phyloP scores from a whole-genome alignment of 2,329 filamentous ascomycete species.

The Zasmidium citrigriseum region DNA sequence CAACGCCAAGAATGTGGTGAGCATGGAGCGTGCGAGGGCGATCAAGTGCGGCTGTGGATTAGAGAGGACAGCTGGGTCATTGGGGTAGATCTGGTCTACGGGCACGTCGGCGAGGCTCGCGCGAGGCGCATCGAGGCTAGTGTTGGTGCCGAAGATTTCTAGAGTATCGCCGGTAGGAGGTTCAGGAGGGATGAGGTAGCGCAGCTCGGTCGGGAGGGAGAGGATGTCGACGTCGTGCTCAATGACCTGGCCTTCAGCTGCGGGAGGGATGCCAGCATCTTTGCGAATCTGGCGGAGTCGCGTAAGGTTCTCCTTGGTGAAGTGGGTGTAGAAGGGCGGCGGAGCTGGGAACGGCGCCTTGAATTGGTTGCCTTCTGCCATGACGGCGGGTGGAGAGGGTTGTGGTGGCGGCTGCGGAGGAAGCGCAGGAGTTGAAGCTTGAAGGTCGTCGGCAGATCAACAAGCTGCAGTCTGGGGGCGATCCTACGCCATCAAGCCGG shows the following conservation, averaged over 20 bases:
- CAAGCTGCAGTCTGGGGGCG: too few relatives aligned
- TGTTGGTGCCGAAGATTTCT: constrained; percentile 70
- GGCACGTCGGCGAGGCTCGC: constrained; percentile 69
- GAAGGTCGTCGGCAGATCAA: too few relatives aligned
- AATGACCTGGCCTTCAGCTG: constrained; percentile 26
- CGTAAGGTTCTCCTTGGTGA: constrained; percentile 73
- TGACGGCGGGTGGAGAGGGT: background rate
- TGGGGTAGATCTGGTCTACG: constrained; percentile 69
- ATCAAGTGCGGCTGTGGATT: constrained; percentile 54
- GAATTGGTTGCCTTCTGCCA: background rate
- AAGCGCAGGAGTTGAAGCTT: background rate
- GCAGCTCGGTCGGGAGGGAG: constrained; percentile 69
- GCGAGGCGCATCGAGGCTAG: constrained; percentile 62
- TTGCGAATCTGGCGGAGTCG: constrained; percentile 47
- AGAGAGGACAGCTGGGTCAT: constrained; percentile 41
- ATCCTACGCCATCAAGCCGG: too few relatives aligned
- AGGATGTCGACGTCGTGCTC: constrained; percentile 33
- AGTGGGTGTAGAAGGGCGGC: constrained; percentile 86
- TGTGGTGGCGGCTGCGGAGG: background rate
- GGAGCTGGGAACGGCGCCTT: constrained; percentile 76
- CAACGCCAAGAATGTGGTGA: constrained; percentile 88
- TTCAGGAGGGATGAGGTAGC: constrained; percentile 76
- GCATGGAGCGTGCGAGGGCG: constrained; percentile 81
- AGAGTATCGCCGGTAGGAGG: constrained; percentile 71
- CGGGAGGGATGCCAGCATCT: constrained; percentile 19